Evolutionary conservation across 768 basidiomycete species (phyloP).

Genomic region (Rubroboletus pulcherrimus): DNA sequence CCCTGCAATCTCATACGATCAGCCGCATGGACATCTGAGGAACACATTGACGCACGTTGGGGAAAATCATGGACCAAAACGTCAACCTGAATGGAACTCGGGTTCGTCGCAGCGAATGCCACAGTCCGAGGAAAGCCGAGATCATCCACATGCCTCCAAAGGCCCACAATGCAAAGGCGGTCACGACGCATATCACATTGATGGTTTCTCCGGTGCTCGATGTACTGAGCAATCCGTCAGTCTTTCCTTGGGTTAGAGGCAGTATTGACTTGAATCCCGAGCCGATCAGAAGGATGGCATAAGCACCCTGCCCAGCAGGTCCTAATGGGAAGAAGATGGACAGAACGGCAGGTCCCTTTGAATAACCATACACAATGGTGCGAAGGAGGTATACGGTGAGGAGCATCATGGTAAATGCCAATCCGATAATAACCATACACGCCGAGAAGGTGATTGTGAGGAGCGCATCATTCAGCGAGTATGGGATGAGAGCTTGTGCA

Average conservation of each 20-base stretch:
- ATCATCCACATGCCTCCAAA: conserved; percentile 61
- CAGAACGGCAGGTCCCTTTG: conserved; percentile 44
- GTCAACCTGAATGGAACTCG: conserved; percentile 50
- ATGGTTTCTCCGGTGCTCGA: conserved; percentile 38
- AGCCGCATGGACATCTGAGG: not conserved
- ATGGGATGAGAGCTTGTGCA: conserved; percentile 43
- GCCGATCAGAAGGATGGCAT: conserved; percentile 53
- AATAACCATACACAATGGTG: conserved; percentile 53
- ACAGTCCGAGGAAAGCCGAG: conserved; percentile 50
- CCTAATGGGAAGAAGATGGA: conserved; percentile 74
- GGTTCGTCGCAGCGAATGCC: conserved; percentile 37
- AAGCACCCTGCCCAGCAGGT: conserved; percentile 66
- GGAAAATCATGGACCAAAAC: conserved; percentile 71
- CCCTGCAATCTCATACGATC: conserved; percentile 33
- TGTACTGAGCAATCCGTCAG: conserved; percentile 34
- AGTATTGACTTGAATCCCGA: conserved; percentile 40
- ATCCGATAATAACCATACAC: conserved; percentile 53
- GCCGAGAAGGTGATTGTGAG: conserved; percentile 52
- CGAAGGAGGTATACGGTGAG: conserved; percentile 61
- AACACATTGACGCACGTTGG: conserved; percentile 45
- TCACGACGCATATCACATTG: conserved; percentile 43
- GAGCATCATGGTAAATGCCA: conserved; percentile 62
- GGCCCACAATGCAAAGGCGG: conserved; percentile 56
- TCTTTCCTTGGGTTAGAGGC: conserved; percentile 32
- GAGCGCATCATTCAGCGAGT: conserved; percentile 47